phyloP scores from a whole-genome alignment of 192 early-diverging fungal genomes.

The Funneliformis geosporum region DNA sequence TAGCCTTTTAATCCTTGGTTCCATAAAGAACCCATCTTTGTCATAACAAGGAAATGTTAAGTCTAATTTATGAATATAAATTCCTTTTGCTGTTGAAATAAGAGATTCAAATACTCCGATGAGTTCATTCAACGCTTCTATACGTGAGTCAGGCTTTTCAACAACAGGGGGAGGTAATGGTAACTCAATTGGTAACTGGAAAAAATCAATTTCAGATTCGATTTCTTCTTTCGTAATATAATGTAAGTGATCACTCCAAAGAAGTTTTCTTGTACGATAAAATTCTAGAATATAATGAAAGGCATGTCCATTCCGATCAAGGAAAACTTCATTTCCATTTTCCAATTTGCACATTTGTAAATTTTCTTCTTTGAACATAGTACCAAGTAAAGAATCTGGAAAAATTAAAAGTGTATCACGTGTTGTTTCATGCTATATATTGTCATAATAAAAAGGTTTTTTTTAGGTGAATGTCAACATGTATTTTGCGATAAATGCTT shows the following conservation, averaged over 20 bases:
- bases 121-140: neutral
- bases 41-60: neutral
- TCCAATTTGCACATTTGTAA: neutral
- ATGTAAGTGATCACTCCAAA: neutral
- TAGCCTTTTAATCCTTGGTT: neutral
- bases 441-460: neutral
- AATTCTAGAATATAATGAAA: slow-evolving; percentile 17
- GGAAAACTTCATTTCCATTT: neutral
- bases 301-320: slow-evolving; percentile 11
- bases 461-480: no score
- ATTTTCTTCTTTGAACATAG: neutral
- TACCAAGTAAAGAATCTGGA: neutral
- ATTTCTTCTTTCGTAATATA: neutral
- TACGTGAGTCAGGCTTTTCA: neutral
- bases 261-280: slow-evolving; percentile 3
- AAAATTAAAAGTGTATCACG: neutral
- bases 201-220: neutral
- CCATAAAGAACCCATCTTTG: neutral
- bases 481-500: neutral
- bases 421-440: neutral
- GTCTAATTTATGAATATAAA: neutral
- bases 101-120: neutral
- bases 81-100: neutral
- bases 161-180: neutral
- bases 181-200: neutral